Conservation (phyloP, 2,329 filamentous ascomycete species). For the Fusarium nanum region DNA sequence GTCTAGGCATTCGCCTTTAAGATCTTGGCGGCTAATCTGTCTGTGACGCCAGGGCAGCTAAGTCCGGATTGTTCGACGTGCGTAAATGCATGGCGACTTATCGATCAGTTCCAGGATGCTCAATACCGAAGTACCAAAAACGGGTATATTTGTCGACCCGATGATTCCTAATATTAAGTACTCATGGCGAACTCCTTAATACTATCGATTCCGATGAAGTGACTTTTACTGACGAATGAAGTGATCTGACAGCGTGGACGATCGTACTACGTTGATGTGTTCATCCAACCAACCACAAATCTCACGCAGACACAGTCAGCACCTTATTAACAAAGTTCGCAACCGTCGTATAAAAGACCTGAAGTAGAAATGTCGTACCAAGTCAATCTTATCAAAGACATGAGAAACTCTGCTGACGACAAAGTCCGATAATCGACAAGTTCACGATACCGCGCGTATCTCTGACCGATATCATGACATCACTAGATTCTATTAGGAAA, state of each 20-base stretch:
- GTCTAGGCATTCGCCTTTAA: too few species aligned
- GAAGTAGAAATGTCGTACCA: too few species aligned
- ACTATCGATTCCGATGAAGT: too few species aligned
- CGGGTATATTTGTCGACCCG: not conserved
- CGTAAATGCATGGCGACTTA: too few species aligned
- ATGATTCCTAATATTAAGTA: not conserved
- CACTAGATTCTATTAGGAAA: conserved; percentile 2
- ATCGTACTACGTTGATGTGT: not conserved
- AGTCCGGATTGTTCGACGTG: not conserved
- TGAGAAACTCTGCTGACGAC: not conserved
- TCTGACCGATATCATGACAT: not conserved
- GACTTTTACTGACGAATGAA: not conserved
- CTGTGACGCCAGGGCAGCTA: not conserved
- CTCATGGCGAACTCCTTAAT: not conserved
- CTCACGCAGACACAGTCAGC: not conserved
- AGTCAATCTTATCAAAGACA: not conserved
- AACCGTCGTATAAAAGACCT: not conserved
- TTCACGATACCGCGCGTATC: not conserved
- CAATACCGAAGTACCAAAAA: not conserved
- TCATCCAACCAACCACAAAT: not conserved
- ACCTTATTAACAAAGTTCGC: not conserved
- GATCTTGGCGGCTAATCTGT: too few species aligned
- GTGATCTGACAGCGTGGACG: not conserved
- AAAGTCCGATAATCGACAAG: not conserved
- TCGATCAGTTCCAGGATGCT: too few species aligned